Conservation (phyloP, 2,329 filamentous ascomycete species). For the Pseudogymnoascus sp. region DNA sequence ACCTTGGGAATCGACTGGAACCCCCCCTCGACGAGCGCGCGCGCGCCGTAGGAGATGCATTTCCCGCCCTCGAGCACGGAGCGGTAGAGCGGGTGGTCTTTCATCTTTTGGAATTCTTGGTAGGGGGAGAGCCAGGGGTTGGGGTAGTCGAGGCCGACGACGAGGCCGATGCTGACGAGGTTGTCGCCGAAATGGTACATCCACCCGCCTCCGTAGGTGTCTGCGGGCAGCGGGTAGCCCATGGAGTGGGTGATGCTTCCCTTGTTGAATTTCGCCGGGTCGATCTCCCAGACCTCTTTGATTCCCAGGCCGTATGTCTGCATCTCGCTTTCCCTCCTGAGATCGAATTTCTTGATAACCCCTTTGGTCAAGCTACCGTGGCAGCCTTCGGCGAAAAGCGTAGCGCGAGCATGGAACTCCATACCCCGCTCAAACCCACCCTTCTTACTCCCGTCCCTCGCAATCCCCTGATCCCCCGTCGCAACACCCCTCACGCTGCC, state of each 20-base stretch:
- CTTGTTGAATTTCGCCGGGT: constrained; percentile 83
- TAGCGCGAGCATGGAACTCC: constrained; percentile 92
- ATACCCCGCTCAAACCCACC: constrained; percentile 91
- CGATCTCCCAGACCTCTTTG: constrained; percentile 96
- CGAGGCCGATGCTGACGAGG: constrained; percentile 82
- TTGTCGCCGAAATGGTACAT: constrained; percentile 99
- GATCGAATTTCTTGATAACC: constrained; percentile 86
- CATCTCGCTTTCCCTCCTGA: constrained; percentile 79
- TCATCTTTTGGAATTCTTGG: constrained; percentile 95
- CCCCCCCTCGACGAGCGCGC: constrained; percentile 86
- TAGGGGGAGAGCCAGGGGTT: constrained; percentile 97
- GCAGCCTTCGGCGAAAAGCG: constrained; percentile 88
- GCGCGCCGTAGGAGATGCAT: constrained; percentile 92
- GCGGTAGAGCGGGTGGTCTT: constrained; percentile 88
- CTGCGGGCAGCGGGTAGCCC: constrained; percentile 80
- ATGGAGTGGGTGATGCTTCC: constrained; percentile 83
- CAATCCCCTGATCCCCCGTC: constrained; percentile 88
- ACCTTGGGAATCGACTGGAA: constrained; percentile 98
- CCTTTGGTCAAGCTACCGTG: constrained; percentile 94
- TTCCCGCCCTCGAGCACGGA: constrained; percentile 88
- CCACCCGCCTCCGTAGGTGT: constrained; percentile 96
- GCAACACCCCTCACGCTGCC: constrained; percentile 89
- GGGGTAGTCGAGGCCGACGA: constrained; percentile 88
- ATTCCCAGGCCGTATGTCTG: constrained; percentile 93
- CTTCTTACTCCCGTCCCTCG: constrained; percentile 74